Evolutionary conservation across 1,284 basidiomycete species (phyloP).

Genomic region (Lignosus rhinocerotis): DNA sequence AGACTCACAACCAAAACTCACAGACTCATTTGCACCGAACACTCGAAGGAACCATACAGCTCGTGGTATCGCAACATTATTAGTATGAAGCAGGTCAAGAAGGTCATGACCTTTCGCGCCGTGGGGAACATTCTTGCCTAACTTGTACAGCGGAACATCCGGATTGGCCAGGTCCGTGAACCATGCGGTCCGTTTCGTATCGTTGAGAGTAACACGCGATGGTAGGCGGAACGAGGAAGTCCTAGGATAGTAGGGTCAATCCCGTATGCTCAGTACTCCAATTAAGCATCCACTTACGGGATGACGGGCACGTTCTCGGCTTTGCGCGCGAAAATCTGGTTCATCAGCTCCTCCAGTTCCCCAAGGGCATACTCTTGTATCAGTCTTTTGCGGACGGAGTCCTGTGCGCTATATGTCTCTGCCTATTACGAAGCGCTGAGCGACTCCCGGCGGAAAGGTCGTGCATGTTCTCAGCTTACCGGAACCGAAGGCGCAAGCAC

Average conservation of each 20-base stretch:
- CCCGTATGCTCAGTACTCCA: neutral
- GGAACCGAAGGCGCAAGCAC: conserved; percentile 58
- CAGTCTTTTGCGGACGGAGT: conserved; percentile 52
- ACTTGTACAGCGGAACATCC: conserved; percentile 82
- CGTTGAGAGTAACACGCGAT: conserved; percentile 87
- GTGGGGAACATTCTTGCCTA: conserved; percentile 91
- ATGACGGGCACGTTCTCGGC: conserved; percentile 55
- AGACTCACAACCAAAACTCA: conserved; percentile 35
- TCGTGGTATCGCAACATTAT: conserved; percentile 81
- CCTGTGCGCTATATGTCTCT: conserved; percentile 64
- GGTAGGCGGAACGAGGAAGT: conserved; percentile 82
- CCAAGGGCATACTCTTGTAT: conserved; percentile 55
- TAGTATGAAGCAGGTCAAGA: conserved; percentile 82
- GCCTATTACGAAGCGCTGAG: conserved; percentile 40
- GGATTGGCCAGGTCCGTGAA: conserved; percentile 91
- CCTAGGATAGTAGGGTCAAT: conserved; percentile 39
- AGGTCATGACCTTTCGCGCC: conserved; percentile 91
- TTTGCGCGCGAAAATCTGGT: conserved; percentile 73
- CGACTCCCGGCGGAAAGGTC: conserved; percentile 5
- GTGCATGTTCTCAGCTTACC: conserved; percentile 39
- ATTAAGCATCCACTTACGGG: conserved; percentile 48
- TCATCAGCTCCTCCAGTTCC: conserved; percentile 78
- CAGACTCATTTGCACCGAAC: conserved; percentile 94
- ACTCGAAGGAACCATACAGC: conserved; percentile 96
- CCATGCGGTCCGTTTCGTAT: conserved; percentile 86